Evolutionary conservation across 1,284 basidiomycete species (phyloP).

Genomic region (Peniophora sp.): DNA sequence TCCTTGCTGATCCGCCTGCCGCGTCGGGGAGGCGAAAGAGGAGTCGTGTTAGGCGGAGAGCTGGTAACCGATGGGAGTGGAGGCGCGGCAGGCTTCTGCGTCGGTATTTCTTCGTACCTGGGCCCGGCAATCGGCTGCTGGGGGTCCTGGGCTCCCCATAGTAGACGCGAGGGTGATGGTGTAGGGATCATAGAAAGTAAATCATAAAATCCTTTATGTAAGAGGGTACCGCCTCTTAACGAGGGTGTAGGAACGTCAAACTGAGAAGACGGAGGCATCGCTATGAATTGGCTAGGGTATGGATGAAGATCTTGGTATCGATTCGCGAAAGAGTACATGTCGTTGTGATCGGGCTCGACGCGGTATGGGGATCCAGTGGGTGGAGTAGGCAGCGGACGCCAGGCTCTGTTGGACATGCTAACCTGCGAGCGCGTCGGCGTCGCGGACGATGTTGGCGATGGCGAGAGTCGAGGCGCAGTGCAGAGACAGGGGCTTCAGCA

Average conservation of each 20-base stretch:
- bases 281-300: conserved; percentile 25
- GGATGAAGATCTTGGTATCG: conserved; percentile 40
- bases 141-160: conserved; percentile 39
- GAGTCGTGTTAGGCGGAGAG: conserved; percentile 22
- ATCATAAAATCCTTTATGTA: conserved; percentile 86
- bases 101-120: conserved; percentile 50
- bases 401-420: conserved; percentile 6
- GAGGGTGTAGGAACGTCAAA: conserved; percentile 34
- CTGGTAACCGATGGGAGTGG: conserved; percentile 13
- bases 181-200: conserved; percentile 73
- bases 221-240: conserved; percentile 57
- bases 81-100: conserved; percentile 13
- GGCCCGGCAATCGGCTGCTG: conserved; percentile 43
- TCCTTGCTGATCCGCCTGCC: conserved; percentile 72
- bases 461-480: conserved; percentile 4
- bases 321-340: conserved; percentile 33
- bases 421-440: conserved; percentile 7
- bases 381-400: conserved; percentile 36
- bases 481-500: neutral
- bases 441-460: conserved; percentile 12
- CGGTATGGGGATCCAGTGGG: conserved; percentile 18
- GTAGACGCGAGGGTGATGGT: conserved; percentile 54
- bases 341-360: conserved; percentile 9
- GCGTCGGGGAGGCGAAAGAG: conserved; percentile 35
- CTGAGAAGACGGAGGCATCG: conserved; percentile 20